Evolutionary conservation across 2,329 filamentous ascomycete species (phyloP), one percentile per base, ranked within the genome.

Genomic region (Periconia digitata): DNA sequence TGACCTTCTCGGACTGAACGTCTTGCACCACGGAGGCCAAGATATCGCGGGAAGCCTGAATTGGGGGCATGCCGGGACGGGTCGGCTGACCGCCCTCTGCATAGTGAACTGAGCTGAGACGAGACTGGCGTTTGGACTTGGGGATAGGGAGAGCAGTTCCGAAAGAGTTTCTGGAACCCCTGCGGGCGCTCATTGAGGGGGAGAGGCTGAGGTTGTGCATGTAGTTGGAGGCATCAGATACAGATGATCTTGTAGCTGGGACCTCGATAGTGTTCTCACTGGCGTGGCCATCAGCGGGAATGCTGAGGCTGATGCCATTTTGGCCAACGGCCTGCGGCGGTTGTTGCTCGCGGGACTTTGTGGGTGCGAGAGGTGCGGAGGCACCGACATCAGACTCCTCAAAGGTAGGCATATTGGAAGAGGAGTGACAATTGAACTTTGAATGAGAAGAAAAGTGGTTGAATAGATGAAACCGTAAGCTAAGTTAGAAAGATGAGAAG

Each of bases 131-230:
- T 71, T 87, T 87, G 39, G 84, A 83, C 58, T 84, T 77, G 41
- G 87, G 87, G 59, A 90, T 90, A 44, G 86, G 87, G 15, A 90
- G 80, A 17, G 85, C 81, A 41, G 85, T 79, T 53, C 87, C 87
- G 65, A 90, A 90, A 16, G 86, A 90, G 80, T 90, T 90, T 54
- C 87, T 82, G 17, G 87, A 90, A 40, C 81, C 79, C 56, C 86
- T 76, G 53, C 86, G 78, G 56, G 87, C 83, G 70, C 78, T 84
- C 76, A 83, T 83, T 7, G 85, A 89, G 15, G 85, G 86, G 13
- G 80, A 76, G 39, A 85, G 73, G 62, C 84, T 87, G 62, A 90
- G 76, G 62, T 82, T 84, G 78, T 90, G 86, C 86, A 90, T 89
- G 72, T 85, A 86, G 57, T 80, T 77, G 38, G 80, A 73, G 21